Conservation (phyloP, 495 filamentous ascomycete species). For the Penicillium pancosmium region DNA sequence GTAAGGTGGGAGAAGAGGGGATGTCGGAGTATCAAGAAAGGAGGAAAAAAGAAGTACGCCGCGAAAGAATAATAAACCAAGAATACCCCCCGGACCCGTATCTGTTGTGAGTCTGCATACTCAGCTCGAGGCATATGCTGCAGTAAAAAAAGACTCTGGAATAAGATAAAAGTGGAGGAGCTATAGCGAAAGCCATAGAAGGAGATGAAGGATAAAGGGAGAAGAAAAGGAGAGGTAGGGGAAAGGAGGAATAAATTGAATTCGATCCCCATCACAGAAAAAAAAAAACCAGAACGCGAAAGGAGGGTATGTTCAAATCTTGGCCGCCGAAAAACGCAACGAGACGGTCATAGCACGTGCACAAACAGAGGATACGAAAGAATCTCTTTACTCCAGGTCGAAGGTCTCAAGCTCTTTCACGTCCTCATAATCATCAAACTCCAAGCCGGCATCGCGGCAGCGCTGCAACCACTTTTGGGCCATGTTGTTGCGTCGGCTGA, state of each 20-base stretch:
- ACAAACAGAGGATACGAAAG: slow-evolving; percentile 13
- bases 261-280: neutral
- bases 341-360: slow-evolving; percentile 37
- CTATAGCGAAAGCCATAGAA: neutral
- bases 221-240: slow-evolving; percentile 4
- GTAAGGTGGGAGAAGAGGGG: neutral
- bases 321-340: slow-evolving; percentile 24
- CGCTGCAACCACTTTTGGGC: slow-evolving; percentile 78
- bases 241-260: slow-evolving; percentile 4
- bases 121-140: neutral
- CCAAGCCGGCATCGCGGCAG: slow-evolving; percentile 74
- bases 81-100: neutral
- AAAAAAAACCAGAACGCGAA: slow-evolving; percentile 11
- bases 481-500: slow-evolving; percentile 55
- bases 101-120: neutral
- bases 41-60: neutral
- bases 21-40: neutral
- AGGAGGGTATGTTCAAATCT: slow-evolving; percentile 36
- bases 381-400: slow-evolving; percentile 38
- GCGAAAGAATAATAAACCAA: slow-evolving; percentile 2
- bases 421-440: slow-evolving; percentile 53
- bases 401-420: slow-evolving; percentile 44
- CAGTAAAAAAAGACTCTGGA: neutral
- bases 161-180: neutral
- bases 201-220: neutral